Evolutionary conservation across 495 filamentous ascomycete species (phyloP), one percentile per base, ranked within the genome.

Genomic region (Daldinia caldariorum): DNA sequence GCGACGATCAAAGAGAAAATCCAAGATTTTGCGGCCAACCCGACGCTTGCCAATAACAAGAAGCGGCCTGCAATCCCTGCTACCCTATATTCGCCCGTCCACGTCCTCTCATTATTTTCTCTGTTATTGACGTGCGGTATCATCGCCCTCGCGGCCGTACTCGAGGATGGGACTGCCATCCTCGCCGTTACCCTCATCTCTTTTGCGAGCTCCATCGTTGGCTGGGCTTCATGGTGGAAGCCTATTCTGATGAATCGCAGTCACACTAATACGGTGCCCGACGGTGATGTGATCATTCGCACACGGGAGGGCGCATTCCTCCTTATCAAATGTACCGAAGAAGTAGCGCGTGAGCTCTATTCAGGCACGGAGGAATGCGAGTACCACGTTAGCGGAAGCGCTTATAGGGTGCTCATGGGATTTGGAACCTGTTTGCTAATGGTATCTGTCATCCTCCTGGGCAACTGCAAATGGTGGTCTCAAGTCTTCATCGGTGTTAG

Each of bases 341-440:
- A 88, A 9, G 83, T 91, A 7, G 85, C 88, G 8, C 81, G 89
- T 20, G 87, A 90, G 76, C 82, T 92, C 1, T 91, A 91, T 73
- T 81, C 78, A 10, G 87, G 86, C 34, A 86, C 86, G 0, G 86
- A 89, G 65, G 77, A 83, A 65, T 88, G 87, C 77, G 72, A 81
- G 18, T 86, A 88, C 60, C 78, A 80, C 35, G 81, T 87, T 7
- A 73, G 74, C 12, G 80, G 80, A 1, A 68, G 59, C 1, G 70
- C 72, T 20, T 83, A 85, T 73, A 79, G 84, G n/a, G 59, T 77
- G 14, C 82, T 88, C 9, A 86, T 89, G 73, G 88, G 80, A 0
- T 37, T 84, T 22, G 87, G 85, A 29, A 90, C 87, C 39, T 80
- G 89, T 34, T 72, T 89, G 18, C 78, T 91, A 50, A 90, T 90